A percentile compares a stretch with the other conserved stretches of the same genome.
Conservation (phyloP, 129 eudicot genomes). For the Flaveria sonorensis region DNA sequence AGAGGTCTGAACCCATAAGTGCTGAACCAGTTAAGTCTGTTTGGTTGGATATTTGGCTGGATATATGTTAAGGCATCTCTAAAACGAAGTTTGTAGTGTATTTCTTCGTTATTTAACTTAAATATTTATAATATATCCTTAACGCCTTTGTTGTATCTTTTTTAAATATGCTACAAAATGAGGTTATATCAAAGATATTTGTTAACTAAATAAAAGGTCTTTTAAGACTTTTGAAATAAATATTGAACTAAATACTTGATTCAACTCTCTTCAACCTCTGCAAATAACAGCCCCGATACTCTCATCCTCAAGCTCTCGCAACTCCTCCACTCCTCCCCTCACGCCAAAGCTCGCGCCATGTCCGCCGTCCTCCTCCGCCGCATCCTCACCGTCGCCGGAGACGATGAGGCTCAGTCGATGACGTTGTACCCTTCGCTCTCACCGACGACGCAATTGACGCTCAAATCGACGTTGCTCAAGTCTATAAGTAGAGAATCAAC, state of each 20-base stretch:
- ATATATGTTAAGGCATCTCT: no score
- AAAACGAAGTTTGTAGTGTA: no score
- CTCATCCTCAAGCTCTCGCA: constrained; percentile 71
- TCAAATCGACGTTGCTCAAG: constrained; percentile 51
- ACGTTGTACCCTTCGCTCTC: constrained; percentile 55
- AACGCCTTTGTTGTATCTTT: neutral
- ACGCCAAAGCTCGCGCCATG: constrained; percentile 67
- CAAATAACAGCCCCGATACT: constrained; percentile 71
- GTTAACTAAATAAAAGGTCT: neutral
- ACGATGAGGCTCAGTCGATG: constrained; percentile 41
- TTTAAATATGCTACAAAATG: no score
- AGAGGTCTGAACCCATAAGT: no score
- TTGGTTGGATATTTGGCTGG: no score
- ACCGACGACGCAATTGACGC: constrained; percentile 43
- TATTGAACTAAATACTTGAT: no score
- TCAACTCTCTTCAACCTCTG: constrained; percentile 62
- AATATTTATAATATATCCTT: no score
- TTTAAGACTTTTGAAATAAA: neutral
- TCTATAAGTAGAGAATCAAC: constrained; percentile 50
- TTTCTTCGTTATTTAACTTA: no score
- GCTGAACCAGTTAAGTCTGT: no score
- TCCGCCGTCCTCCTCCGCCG: constrained; percentile 78
- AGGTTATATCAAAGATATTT: neutral
- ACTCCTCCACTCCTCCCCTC: constrained; percentile 54
- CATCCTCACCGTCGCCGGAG: constrained; percentile 61